Conservation (phyloP, 768 basidiomycete genomes). For the Tylopilus cervinicoccineus region DNA sequence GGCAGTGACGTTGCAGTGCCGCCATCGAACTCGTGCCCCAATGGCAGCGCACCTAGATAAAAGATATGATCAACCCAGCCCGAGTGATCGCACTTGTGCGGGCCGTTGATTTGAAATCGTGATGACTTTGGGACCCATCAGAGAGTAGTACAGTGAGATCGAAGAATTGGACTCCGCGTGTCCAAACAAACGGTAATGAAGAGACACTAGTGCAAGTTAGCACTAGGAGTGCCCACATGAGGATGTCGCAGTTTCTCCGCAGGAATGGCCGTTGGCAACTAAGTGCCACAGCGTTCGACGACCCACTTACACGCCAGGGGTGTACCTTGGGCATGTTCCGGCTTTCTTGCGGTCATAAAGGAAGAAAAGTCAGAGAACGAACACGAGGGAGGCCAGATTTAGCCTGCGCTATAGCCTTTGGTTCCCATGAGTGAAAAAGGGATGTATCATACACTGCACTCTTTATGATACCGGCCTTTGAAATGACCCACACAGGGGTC, state of each 20-base stretch:
- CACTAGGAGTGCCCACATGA: neutral
- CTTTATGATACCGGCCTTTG: neutral
- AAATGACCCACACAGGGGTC: no score
- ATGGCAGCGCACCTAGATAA: constrained; percentile 11
- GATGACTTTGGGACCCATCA: neutral
- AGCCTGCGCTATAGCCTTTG: neutral
- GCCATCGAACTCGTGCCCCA: neutral
- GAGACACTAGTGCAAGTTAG: neutral
- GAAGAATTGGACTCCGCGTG: neutral
- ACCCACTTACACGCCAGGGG: no score
- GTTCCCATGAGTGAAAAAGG: constrained; percentile 3
- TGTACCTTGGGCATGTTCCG: no score
- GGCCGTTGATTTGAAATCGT: neutral
- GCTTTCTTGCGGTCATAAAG: constrained; percentile 16
- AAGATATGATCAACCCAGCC: neutral
- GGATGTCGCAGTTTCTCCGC: constrained; percentile 3
- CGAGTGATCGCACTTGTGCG: constrained; percentile 1
- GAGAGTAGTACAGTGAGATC: neutral
- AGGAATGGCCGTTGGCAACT: neutral
- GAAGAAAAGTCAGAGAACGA: constrained; percentile 1
- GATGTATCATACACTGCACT: neutral
- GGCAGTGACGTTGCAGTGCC: constrained; percentile 12
- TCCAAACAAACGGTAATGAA: neutral
- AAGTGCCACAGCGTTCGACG: neutral
- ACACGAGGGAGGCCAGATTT: neutral